Conservation (phyloP, 164 flowering plant species). For the Aristolochia contorta region DNA sequence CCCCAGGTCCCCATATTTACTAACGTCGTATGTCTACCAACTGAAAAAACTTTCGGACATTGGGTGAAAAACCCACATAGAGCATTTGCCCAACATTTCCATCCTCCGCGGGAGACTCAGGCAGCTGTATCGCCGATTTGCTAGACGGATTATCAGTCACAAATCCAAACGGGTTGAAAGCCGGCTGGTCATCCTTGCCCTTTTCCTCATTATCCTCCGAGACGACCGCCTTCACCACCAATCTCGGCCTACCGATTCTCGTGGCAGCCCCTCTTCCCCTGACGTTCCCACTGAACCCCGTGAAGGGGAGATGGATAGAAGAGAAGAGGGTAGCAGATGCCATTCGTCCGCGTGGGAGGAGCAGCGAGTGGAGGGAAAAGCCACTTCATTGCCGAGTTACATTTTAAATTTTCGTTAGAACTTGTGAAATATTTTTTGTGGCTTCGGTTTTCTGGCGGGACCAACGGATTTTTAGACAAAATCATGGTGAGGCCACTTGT, state of each 20-base stretch:
- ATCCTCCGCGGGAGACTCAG: constrained; percentile 78
- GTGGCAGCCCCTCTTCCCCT: constrained; percentile 1
- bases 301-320: neutral
- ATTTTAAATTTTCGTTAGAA: neutral
- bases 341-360: too few relatives aligned
- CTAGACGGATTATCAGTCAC: constrained; percentile 95
- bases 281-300: neutral
- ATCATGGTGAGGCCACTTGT: too few relatives aligned
- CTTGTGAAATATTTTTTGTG: too few relatives aligned
- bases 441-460: too few relatives aligned
- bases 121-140: constrained; percentile 79
- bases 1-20: neutral
- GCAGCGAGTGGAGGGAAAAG: constrained; percentile 1
- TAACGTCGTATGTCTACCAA: neutral
- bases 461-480: too few relatives aligned
- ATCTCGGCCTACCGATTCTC: neutral
- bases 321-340: neutral
- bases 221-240: constrained; percentile 6
- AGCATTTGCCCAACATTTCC: constrained; percentile 98
- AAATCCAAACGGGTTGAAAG: constrained; percentile 85
- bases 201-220: constrained; percentile 10
- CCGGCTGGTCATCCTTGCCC: constrained; percentile 26
- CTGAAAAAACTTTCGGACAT: neutral
- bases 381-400: neutral
- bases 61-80: constrained; percentile 32